Conservation (phyloP, 371 early-diverging fungal species). For the Mortierella sp. region DNA sequence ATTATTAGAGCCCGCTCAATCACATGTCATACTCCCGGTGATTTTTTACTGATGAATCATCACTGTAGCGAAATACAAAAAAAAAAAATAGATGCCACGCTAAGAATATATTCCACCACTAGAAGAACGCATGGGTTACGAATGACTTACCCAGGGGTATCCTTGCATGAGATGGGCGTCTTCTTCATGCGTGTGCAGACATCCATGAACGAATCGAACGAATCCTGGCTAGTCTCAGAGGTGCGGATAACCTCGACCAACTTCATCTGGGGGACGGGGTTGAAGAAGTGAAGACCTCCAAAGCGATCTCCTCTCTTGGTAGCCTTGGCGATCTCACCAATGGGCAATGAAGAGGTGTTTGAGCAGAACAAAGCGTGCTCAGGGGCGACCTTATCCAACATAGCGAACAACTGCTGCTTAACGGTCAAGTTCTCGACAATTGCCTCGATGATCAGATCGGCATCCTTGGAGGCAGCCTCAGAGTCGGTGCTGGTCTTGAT, state of each 20-base stretch:
- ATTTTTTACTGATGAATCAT: slow-evolving; percentile 4
- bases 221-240: slow-evolving; percentile 69
- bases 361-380: slow-evolving; percentile 83
- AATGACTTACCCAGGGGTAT: slow-evolving; percentile 91
- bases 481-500: slow-evolving; percentile 77
- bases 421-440: slow-evolving; percentile 93
- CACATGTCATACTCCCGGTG: not conserved
- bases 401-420: slow-evolving; percentile 85
- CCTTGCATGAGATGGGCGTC: slow-evolving; percentile 93
- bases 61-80: not conserved
- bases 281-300: slow-evolving; percentile 96
- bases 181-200: slow-evolving; percentile 85
- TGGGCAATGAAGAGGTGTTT: slow-evolving; percentile 94
- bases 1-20: slow-evolving; percentile 15
- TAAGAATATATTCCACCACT: not conserved
- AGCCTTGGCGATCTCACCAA: slow-evolving; percentile 82
- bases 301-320: slow-evolving; percentile 74
- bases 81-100: not conserved
- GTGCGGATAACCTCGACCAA: slow-evolving; percentile 94
- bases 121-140: not conserved
- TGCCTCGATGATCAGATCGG: slow-evolving; percentile 93
- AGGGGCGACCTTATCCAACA: slow-evolving; percentile 81
- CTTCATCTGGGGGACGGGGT: slow-evolving; percentile 98
- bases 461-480: slow-evolving; percentile 62
- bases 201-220: slow-evolving; percentile 71